These are phyloP conservation scores for Tagetes patula DNA, from an alignment of 129 eudicot species.

Conservation along the genomic window DNA sequence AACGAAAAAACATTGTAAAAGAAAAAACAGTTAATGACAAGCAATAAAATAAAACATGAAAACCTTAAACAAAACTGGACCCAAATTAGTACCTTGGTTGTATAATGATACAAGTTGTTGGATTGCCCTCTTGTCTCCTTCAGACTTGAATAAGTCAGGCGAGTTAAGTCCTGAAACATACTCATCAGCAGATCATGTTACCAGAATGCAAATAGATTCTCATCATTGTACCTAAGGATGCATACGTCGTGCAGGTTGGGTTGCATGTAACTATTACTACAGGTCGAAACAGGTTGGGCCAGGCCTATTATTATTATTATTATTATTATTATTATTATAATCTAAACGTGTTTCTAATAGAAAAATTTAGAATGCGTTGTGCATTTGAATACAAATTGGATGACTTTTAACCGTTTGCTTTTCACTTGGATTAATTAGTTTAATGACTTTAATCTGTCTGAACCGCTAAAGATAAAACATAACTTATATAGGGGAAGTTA, in stretches of 20 bases:
- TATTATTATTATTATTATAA: not conserved
- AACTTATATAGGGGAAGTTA: not conserved
- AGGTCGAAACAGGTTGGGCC: not conserved
- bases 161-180: conserved; percentile 63
- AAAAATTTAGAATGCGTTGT: not conserved
- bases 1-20: not conserved
- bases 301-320: not conserved
- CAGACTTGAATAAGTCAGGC: conserved; percentile 75
- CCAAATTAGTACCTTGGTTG: conserved; percentile 69
- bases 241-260: not conserved
- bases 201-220: not conserved
- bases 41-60: not conserved
- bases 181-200: not conserved
- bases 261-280: not conserved
- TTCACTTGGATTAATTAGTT: not conserved
- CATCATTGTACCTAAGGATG: not conserved
- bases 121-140: conserved; percentile 81
- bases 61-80: not conserved
- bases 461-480: not conserved
- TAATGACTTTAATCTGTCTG: not conserved
- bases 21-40: not conserved
- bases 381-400: not conserved
- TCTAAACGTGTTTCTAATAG: not conserved
- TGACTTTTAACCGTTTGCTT: not conserved
- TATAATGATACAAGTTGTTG: conserved; percentile 79